Evolutionary conservation across 2,329 filamentous ascomycete species (phyloP), one percentile per base, ranked within the genome.

Genomic region (Coniosporium tulheliwenetii): DNA sequence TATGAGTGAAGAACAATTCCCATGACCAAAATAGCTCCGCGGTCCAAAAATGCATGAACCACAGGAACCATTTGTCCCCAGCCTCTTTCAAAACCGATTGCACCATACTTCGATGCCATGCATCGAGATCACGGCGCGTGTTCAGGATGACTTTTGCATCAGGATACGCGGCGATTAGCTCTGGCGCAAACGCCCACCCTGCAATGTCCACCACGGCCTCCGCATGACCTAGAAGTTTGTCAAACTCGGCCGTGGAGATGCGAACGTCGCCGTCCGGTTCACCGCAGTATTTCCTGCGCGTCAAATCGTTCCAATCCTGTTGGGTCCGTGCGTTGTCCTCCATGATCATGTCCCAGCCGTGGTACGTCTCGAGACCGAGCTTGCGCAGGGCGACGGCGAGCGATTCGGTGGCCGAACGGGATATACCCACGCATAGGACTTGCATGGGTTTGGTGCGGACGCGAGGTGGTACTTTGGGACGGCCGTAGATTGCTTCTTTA

Each of bases 61-160:
- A 26, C 19, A 26, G 3, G 19, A 26, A 26, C 19, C 19, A 26
- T 3, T 7, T 26, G 19, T 26, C 19, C 19, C 7, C 19, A 7
- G 19, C 19, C 19, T 26, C 12, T 15, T 35, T 35, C 12, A 35
- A 35, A 15, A 35, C 14, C 12, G 32, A n/a, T n/a, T 35, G 12
- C 12, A 5, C 32, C 32, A 35, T 35, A 8, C 32, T 35, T 8
- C 12, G 32, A n/a, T n/a, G 32, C 32, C 32, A 35, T n/a, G 12
- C 14, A 8, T 35, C 32, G 8, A 35, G 12, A 30, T 55, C 51
- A 7, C 60, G 50, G 13, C 45, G 45, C 2, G 49, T 26, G 19
- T 26, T 53, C 26, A 61, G 43, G 8, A 62, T 55, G 38, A 62
- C 51, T 39, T 61, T 61, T 1, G 58, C 61, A 0, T 56, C 48